These are phyloP conservation scores for Diaporthe batatas DNA, from an alignment of 2,329 filamentous ascomycete species.

Conservation along the genomic window DNA sequence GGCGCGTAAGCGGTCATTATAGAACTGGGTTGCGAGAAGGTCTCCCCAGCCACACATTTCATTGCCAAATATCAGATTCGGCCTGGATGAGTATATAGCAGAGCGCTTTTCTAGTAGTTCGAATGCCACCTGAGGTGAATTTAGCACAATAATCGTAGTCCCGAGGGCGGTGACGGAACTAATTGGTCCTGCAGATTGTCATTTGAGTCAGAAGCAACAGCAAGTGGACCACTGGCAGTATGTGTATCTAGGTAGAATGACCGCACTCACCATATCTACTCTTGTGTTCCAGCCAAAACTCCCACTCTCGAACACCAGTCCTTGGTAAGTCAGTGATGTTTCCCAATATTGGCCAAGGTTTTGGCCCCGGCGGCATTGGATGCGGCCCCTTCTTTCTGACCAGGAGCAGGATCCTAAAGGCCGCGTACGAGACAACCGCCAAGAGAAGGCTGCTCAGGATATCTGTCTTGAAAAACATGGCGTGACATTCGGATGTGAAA, in stretches of 20 bases:
- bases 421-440: slow-evolving; percentile 13
- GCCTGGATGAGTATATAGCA: slow-evolving; percentile 27
- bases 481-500: neutral
- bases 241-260: neutral
- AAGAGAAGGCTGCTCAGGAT: slow-evolving; percentile 11
- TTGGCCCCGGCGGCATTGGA: slow-evolving; percentile 33
- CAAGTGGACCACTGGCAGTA: neutral
- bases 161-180: slow-evolving; percentile 34
- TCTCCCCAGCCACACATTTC: slow-evolving; percentile 27
- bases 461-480: slow-evolving; percentile 11
- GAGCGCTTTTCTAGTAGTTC: slow-evolving; percentile 35
- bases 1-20: neutral
- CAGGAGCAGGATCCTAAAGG: slow-evolving; percentile 7
- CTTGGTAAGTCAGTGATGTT: slow-evolving; percentile 30
- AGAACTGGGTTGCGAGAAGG: neutral
- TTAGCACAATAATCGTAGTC: slow-evolving; percentile 26
- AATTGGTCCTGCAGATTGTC: slow-evolving; percentile 18
- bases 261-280: slow-evolving; percentile 11
- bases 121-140: neutral
- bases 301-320: slow-evolving; percentile 18
- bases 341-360: slow-evolving; percentile 26
- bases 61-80: neutral
- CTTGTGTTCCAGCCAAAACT: slow-evolving; percentile 33
- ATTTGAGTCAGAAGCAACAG: neutral
- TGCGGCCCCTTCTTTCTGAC: neutral